Evolutionary conservation across 306 rosid species (phyloP).

Genomic region (Benincasa hispida): DNA sequence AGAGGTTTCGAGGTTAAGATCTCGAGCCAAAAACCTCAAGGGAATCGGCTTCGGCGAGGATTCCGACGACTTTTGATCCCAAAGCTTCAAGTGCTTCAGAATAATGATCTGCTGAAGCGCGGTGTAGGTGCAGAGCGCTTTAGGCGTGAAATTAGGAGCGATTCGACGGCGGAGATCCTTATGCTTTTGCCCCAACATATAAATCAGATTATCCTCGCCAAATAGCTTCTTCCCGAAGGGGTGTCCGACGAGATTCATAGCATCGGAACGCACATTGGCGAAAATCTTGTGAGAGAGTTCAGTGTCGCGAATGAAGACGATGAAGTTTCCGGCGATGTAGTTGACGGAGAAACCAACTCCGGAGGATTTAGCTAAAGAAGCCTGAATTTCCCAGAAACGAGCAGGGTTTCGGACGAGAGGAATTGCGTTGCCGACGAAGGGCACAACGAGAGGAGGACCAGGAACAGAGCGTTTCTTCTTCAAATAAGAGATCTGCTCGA

Average conservation of each 20-base stretch:
- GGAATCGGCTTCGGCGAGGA: slow-evolving; percentile 16
- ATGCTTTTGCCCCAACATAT: slow-evolving; percentile 72
- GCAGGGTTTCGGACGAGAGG: slow-evolving; percentile 49
- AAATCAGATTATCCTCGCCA: slow-evolving; percentile 79
- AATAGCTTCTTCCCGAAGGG: slow-evolving; percentile 89
- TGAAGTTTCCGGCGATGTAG: slow-evolving; percentile 68
- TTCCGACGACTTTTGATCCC: slow-evolving; percentile 26
- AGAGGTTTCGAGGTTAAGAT: slow-evolving; percentile 76
- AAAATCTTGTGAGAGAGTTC: slow-evolving; percentile 72
- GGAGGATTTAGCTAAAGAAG: slow-evolving; percentile 37
- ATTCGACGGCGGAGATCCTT: slow-evolving; percentile 83
- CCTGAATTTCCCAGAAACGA: slow-evolving; percentile 64
- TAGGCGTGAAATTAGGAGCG: slow-evolving; percentile 71
- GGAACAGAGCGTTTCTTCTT: slow-evolving; percentile 37
- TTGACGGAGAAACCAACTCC: slow-evolving; percentile 42
- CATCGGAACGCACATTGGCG: slow-evolving; percentile 70
- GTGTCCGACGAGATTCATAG: slow-evolving; percentile 65
- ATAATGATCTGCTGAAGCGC: slow-evolving; percentile 61
- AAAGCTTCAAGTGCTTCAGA: slow-evolving; percentile 41
- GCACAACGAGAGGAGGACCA: slow-evolving; percentile 47
- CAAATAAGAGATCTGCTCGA: slow-evolving; percentile 60
- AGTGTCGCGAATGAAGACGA: slow-evolving; percentile 60
- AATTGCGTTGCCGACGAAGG: slow-evolving; percentile 66
- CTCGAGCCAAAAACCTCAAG: slow-evolving; percentile 45
- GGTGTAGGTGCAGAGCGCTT: slow-evolving; percentile 63